phyloP scores from a whole-genome alignment of 192 early-diverging fungal genomes.

The Powellomyces hirtus region DNA sequence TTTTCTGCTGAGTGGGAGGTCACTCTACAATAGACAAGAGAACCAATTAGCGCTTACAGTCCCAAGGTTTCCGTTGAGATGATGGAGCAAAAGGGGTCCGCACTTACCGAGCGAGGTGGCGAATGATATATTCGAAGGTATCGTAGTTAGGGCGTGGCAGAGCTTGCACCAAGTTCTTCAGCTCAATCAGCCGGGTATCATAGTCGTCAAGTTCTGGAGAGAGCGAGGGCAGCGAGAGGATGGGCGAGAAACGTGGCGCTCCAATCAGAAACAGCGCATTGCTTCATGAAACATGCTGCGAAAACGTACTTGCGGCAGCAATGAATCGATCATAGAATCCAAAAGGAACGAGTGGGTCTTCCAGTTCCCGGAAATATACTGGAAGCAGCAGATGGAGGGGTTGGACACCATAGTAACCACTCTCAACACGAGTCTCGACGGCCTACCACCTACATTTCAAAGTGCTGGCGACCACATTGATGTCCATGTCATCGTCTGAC shows the following conservation, averaged over 20 bases:
- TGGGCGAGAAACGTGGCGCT: too few species aligned
- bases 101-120: conserved; percentile 45
- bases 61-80: not conserved
- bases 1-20: conserved; percentile 43
- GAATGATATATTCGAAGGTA: conserved; percentile 51
- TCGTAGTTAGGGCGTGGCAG: conserved; percentile 49
- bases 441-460: conserved; percentile 51
- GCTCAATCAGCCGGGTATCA: conserved; percentile 63
- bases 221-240: conserved; percentile 24
- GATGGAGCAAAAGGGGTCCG: not conserved
- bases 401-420: not conserved
- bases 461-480: conserved; percentile 49
- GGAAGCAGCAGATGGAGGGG: not conserved
- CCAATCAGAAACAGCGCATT: too few species aligned
- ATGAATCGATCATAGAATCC: conserved; percentile 54
- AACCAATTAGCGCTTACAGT: not conserved
- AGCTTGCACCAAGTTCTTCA: conserved; percentile 65
- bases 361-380: conserved; percentile 59
- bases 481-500: conserved; percentile 39
- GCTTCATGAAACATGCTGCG: too few species aligned
- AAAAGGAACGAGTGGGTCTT: conserved; percentile 55
- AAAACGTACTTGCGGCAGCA: conserved; percentile 51
- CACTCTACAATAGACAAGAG: conserved; percentile 23
- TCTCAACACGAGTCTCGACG: not conserved
- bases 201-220: conserved; percentile 50